Evolutionary conservation across 129 eudicot genomes (phyloP).

Genomic region (Calendula officinalis): DNA sequence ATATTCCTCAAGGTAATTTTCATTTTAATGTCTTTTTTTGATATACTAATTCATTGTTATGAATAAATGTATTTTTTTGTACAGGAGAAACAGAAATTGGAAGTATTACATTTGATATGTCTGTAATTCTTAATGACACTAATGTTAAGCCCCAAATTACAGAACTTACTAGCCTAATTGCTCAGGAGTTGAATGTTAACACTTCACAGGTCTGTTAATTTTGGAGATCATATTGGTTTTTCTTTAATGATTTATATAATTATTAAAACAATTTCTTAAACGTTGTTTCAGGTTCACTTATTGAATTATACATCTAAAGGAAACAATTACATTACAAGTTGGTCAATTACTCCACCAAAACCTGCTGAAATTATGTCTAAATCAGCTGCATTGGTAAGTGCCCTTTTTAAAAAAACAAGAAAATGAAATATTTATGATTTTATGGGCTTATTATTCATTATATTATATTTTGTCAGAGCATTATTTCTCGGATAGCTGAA

Average conservation of each 20-base stretch:
- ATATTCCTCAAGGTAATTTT: conserved; percentile 51
- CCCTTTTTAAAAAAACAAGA: too few species aligned
- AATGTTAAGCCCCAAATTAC: conserved; percentile 56
- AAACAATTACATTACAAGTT: conserved; percentile 53
- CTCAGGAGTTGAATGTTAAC: conserved; percentile 68
- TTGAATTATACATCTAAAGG: conserved; percentile 50
- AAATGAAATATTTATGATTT: neutral
- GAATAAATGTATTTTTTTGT: neutral
- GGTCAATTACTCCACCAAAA: conserved; percentile 68
- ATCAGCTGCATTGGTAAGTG: conserved; percentile 59
- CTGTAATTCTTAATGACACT: conserved; percentile 39
- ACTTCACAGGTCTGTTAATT: conserved; percentile 59
- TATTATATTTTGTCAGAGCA: conserved; percentile 40
- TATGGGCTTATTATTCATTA: conserved; percentile 1
- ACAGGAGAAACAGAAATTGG: conserved; percentile 68
- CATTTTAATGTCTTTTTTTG: neutral
- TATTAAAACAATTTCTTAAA: neutral
- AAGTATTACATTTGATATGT: conserved; percentile 54
- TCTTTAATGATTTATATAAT: neutral
- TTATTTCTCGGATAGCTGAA: conserved; percentile 65
- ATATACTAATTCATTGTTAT: conserved; percentile 4
- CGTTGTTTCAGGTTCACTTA: conserved; percentile 60
- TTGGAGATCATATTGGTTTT: neutral
- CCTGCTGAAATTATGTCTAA: conserved; percentile 49
- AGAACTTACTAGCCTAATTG: conserved; percentile 52